These are phyloP conservation scores for Elaeis guineensis DNA, from an alignment of 176 grass and related monocot species.

Conservation along the genomic window DNA sequence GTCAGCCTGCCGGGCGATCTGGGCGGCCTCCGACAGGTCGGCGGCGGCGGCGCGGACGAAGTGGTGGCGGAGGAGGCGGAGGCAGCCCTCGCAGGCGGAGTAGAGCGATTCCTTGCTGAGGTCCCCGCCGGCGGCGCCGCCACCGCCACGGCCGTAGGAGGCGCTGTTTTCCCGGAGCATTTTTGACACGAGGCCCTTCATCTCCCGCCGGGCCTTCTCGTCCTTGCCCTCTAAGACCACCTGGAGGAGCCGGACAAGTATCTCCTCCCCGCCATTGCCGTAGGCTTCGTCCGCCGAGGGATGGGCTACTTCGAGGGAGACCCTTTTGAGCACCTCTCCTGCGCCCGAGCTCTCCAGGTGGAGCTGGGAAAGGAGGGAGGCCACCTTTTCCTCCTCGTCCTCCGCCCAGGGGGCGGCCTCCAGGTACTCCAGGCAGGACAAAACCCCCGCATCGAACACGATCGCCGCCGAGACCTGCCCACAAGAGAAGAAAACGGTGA, in stretches of 20 bases:
- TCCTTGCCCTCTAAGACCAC: slow-evolving; percentile 96
- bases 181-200: slow-evolving; percentile 95
- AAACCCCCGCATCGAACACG: slow-evolving; percentile 79
- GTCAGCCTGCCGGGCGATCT: slow-evolving; percentile 82
- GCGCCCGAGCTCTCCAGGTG: slow-evolving; percentile 79
- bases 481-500: slow-evolving; percentile 5
- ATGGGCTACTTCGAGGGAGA: slow-evolving; percentile 59
- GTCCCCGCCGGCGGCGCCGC: slow-evolving; percentile 47
- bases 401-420: slow-evolving; percentile 17
- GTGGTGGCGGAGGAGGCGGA: slow-evolving; percentile 55
- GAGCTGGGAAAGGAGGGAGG: slow-evolving; percentile 68
- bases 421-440: slow-evolving; percentile 33
- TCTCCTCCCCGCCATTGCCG: slow-evolving; percentile 44
- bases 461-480: slow-evolving; percentile 70
- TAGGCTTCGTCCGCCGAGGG: slow-evolving; percentile 28
- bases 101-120: slow-evolving; percentile 93
- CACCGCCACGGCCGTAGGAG: slow-evolving; percentile 9
- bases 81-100: slow-evolving; percentile 65
- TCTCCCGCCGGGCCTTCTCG: slow-evolving; percentile 90
- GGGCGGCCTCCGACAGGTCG: slow-evolving; percentile 38
- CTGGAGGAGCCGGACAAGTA: slow-evolving; percentile 76
- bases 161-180: slow-evolving; percentile 89
- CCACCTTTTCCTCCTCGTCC: slow-evolving; percentile 25
- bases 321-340: slow-evolving; percentile 84
- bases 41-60: slow-evolving; percentile 40